A percentile compares a stretch with the other conserved stretches of the same genome.
Conservation (phyloP, 1,284 basidiomycete species). For the Trichosporon sp. region DNA sequence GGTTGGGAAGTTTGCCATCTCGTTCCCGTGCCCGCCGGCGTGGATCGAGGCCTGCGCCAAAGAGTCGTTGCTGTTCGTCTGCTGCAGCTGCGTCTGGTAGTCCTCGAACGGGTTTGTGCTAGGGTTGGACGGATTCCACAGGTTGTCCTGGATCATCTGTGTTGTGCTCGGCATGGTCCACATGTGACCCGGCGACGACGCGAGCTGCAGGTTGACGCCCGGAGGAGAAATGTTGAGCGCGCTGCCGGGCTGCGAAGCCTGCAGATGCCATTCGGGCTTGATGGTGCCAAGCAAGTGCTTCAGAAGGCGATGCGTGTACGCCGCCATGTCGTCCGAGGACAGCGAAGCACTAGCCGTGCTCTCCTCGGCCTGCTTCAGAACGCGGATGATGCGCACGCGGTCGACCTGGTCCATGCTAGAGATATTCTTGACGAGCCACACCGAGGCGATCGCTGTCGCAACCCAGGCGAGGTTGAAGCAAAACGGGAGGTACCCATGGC, state of each 20-base stretch:
- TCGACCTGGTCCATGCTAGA: constrained; percentile 35
- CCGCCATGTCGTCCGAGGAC: constrained; percentile 39
- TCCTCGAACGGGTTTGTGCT: constrained; percentile 22
- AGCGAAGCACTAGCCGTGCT: constrained; percentile 33
- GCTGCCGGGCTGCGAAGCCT: neutral
- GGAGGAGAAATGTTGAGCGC: neutral
- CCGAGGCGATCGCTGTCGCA: constrained; percentile 34
- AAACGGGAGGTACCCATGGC: constrained; percentile 36
- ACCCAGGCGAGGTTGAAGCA: constrained; percentile 39
- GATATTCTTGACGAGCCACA: constrained; percentile 45
- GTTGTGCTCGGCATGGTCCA: constrained; percentile 35
- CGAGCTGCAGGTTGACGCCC: constrained; percentile 9
- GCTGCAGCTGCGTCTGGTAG: constrained; percentile 16
- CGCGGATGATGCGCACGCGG: constrained; percentile 32
- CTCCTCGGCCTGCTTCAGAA: constrained; percentile 30
- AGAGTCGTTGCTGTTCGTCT: neutral
- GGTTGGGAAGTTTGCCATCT: constrained; percentile 2
- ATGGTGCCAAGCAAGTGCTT: constrained; percentile 37
- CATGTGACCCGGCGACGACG: constrained; percentile 14
- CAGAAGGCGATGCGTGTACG: constrained; percentile 40
- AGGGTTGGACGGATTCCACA: constrained; percentile 32
- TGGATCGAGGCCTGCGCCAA: constrained; percentile 2
- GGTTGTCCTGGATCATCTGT: constrained; percentile 39
- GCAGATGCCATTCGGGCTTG: constrained; percentile 25
- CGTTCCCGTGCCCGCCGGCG: neutral